Evolutionary conservation across 2,329 filamentous ascomycete species (phyloP).

Genomic region (Ramichloridium luteum): DNA sequence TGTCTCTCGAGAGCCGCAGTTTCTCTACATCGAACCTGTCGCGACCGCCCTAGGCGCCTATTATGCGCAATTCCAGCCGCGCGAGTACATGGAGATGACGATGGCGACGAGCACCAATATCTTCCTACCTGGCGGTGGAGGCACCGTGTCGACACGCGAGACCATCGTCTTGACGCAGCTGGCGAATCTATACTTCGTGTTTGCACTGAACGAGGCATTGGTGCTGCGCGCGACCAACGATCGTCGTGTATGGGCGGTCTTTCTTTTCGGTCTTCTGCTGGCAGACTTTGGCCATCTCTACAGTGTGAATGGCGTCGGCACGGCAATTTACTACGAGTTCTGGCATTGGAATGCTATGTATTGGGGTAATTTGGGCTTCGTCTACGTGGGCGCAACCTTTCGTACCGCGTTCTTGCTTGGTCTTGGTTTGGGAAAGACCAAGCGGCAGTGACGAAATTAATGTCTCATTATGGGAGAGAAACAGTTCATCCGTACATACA

Average conservation of each 20-base stretch:
- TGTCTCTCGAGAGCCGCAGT: no score
- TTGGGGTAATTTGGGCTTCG: constrained; percentile 27
- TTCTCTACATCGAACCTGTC: constrained; percentile 58
- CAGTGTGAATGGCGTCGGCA: constrained; percentile 48
- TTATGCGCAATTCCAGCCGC: constrained; percentile 39
- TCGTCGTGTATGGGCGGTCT: constrained; percentile 54
- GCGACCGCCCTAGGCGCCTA: constrained; percentile 42
- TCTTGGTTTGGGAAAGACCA: constrained; percentile 14
- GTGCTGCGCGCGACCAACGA: constrained; percentile 59
- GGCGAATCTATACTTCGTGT: constrained; percentile 65
- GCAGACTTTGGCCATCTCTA: constrained; percentile 70
- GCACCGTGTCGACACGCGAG: constrained; percentile 42
- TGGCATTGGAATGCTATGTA: constrained; percentile 27
- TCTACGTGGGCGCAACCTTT: constrained; percentile 25
- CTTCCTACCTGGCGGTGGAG: constrained; percentile 11
- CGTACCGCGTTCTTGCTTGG: constrained; percentile 23
- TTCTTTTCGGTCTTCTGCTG: constrained; percentile 55
- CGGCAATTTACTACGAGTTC: constrained; percentile 32
- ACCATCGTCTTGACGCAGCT: constrained; percentile 58
- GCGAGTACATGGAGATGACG: constrained; percentile 52
- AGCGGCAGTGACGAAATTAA: not conserved
- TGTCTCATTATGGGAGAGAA: no score
- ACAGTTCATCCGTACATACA: no score
- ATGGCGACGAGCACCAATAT: constrained; percentile 32
- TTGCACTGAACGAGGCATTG: constrained; percentile 64